Evolutionary conservation across 2,329 filamentous ascomycete genomes (phyloP).

Genomic region (Cytospora piceicola): DNA sequence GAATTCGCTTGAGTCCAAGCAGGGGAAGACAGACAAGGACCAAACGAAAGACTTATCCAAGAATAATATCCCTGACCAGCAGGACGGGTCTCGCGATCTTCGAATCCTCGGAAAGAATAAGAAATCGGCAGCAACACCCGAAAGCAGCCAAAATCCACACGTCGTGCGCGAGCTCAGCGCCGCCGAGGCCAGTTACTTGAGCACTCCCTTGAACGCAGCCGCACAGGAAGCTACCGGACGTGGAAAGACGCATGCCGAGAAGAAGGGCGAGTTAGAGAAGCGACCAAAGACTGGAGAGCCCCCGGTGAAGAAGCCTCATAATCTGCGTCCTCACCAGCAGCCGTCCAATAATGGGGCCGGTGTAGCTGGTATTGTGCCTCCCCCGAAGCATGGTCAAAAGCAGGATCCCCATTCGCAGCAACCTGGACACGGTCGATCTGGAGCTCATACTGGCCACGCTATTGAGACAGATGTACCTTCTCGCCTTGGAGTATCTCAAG

Average conservation of each 20-base stretch:
- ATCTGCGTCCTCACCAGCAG: neutral
- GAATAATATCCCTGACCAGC: neutral
- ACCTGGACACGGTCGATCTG: neutral
- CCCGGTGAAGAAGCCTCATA: neutral
- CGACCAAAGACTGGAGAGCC: conserved; percentile 1
- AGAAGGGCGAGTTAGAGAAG: conserved; percentile 6
- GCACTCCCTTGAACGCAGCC: neutral
- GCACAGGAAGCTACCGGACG: neutral
- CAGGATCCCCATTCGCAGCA: neutral
- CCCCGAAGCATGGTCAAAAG: neutral
- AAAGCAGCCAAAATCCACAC: neutral
- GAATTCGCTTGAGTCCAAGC: neutral
- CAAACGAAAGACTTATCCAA: neutral
- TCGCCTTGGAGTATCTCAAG: neutral
- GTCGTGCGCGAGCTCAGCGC: neutral
- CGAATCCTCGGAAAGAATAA: neutral
- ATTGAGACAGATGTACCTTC: neutral
- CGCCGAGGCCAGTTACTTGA: neutral
- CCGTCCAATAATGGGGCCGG: neutral
- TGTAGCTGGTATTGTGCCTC: neutral
- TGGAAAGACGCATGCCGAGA: conserved; percentile 11
- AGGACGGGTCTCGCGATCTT: neutral
- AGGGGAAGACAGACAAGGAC: neutral
- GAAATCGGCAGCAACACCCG: neutral
- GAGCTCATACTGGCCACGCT: neutral